A percentile compares a stretch with the other conserved stretches of the same genome.
Evolutionary conservation across 768 basidiomycete genomes (phyloP).

Genomic region (Phaffia tasmanica): DNA sequence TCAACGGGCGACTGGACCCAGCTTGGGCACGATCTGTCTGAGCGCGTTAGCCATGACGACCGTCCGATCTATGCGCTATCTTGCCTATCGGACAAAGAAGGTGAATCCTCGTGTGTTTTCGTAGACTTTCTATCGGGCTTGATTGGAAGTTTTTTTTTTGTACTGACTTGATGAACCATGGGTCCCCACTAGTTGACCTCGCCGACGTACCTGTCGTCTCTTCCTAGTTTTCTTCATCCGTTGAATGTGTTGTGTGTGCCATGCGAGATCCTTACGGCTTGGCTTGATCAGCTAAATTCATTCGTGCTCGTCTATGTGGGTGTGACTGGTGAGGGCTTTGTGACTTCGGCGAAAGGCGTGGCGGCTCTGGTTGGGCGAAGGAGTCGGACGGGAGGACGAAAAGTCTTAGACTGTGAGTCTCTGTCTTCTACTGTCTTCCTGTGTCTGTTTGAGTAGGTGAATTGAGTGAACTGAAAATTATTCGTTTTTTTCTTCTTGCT

Average conservation of each 20-base stretch:
- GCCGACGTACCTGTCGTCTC: constrained; percentile 22
- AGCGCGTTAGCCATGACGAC: constrained; percentile 64
- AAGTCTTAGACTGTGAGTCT: constrained; percentile 38
- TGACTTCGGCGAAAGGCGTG: constrained; percentile 49
- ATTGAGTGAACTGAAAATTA: too few relatives aligned
- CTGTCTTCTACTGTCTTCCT: neutral
- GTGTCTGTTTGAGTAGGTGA: neutral
- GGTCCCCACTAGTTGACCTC: constrained; percentile 24
- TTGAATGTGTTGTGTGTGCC: constrained; percentile 15
- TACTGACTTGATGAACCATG: too few relatives aligned
- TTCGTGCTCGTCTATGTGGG: constrained; percentile 65
- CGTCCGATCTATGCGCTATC: constrained; percentile 41
- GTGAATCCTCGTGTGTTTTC: neutral
- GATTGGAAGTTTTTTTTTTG: neutral
- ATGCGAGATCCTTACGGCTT: constrained; percentile 34
- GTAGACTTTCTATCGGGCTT: neutral
- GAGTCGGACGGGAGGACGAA: constrained; percentile 29
- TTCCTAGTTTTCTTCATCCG: constrained; percentile 13
- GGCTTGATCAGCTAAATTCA: constrained; percentile 48
- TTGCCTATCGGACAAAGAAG: neutral
- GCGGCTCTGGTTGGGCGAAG: constrained; percentile 42
- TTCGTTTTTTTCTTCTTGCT: too few relatives aligned
- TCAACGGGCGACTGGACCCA: constrained; percentile 66
- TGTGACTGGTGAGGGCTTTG: constrained; percentile 61
- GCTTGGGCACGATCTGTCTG: constrained; percentile 65